phyloP scores from a whole-genome alignment of 345 rosid species.

The Linum tenue region DNA sequence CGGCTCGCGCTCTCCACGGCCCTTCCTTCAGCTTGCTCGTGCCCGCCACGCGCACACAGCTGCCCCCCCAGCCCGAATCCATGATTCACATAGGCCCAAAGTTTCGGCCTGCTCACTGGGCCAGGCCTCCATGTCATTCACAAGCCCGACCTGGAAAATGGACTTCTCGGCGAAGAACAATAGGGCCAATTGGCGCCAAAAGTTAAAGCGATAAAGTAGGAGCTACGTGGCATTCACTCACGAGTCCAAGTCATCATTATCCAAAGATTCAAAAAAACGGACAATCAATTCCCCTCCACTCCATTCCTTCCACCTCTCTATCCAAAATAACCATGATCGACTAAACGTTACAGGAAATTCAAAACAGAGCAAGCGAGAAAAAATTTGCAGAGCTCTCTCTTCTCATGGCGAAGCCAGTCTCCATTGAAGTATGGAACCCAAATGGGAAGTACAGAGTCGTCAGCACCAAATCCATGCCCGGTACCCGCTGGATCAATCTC shows the following conservation, averaged over 20 bases:
- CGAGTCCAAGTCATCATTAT: constrained; percentile 25
- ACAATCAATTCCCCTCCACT: background rate
- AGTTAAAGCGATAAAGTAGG: constrained; percentile 16
- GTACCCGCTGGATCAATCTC: constrained; percentile 98
- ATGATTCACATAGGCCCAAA: background rate
- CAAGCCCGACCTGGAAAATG: background rate
- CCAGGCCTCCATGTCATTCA: too few relatives aligned
- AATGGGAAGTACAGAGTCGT: constrained; percentile 86
- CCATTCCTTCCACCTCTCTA: background rate
- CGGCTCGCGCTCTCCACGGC: background rate
- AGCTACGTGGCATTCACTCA: constrained; percentile 19
- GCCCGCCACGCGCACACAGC: constrained; percentile 6
- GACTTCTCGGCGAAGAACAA: too few relatives aligned
- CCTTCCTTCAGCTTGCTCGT: background rate
- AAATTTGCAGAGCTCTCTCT: background rate
- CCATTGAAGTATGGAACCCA: constrained; percentile 89
- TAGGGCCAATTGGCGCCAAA: too few relatives aligned
- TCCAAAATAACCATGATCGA: background rate
- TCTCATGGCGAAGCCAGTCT: constrained; percentile 80
- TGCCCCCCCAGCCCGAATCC: background rate
- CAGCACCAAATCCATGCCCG: constrained; percentile 96
- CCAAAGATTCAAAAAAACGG: constrained; percentile 8
- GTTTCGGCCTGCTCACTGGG: background rate
- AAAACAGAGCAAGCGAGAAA: background rate
- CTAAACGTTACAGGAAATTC: background rate